These are phyloP conservation scores for Meyerozyma athensensis DNA, from an alignment of 1,139 yeast species.

Conservation along the genomic window DNA sequence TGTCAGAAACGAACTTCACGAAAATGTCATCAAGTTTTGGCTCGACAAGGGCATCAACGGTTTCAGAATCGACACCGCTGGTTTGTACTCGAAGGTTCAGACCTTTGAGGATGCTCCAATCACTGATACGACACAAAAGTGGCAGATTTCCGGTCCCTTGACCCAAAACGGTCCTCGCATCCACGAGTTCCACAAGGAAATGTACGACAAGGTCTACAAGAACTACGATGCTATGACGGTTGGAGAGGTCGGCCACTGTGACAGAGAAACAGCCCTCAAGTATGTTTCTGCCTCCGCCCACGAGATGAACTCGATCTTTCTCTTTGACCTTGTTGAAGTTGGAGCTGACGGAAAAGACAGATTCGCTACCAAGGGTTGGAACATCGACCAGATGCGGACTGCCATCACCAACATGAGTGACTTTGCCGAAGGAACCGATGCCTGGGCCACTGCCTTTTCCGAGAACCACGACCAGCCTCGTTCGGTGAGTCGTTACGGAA, in stretches of 20 bases:
- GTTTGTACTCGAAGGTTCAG: constrained; percentile 47
- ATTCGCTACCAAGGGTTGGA: constrained; percentile 30
- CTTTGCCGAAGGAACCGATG: constrained; percentile 46
- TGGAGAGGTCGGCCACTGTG: constrained; percentile 48
- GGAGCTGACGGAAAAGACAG: constrained; percentile 35
- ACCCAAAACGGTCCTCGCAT: constrained; percentile 48
- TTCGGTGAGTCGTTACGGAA: constrained; percentile 48
- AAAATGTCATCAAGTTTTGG: constrained; percentile 49
- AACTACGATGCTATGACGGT: constrained; percentile 54
- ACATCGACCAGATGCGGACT: constrained; percentile 38
- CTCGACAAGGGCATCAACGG: constrained; percentile 55
- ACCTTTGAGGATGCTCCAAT: constrained; percentile 48
- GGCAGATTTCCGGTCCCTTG: constrained; percentile 32
- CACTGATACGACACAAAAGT: constrained; percentile 33
- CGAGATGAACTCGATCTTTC: constrained; percentile 51
- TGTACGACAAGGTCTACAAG: constrained; percentile 39
- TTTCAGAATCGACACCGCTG: constrained; percentile 54
- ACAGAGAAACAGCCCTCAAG: constrained; percentile 38
- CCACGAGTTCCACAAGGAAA: constrained; percentile 54
- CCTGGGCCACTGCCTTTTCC: constrained; percentile 55
- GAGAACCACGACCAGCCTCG: constrained; percentile 62
- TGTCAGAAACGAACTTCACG: constrained; percentile 47
- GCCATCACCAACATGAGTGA: constrained; percentile 32
- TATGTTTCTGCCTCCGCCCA: constrained; percentile 46
- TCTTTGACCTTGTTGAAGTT: constrained; percentile 42